Evolutionary conservation across 805 yeast species (phyloP).

Genomic region (Nematodospora valgi): DNA sequence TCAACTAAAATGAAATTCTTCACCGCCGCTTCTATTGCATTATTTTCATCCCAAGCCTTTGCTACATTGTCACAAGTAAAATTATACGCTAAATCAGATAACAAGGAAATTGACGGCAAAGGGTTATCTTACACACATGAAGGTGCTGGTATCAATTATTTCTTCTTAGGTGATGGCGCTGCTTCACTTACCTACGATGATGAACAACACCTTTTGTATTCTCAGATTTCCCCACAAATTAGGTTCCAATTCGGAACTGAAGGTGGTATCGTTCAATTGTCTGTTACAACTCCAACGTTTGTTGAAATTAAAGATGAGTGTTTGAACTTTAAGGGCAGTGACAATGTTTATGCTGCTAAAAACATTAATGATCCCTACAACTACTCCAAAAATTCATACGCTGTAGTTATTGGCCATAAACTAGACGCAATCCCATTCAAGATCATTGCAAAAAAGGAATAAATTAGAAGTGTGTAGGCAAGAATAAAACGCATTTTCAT

Average conservation of each 20-base stretch:
- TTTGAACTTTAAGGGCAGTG: conserved; percentile 14
- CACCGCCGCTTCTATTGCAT: conserved; percentile 4
- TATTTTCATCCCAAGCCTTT: conserved; percentile 9
- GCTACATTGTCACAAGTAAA: conserved; percentile 11
- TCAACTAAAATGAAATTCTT: conserved; percentile 6
- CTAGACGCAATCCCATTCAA: conserved; percentile 9
- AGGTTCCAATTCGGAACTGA: conserved; percentile 1
- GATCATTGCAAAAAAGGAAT: conserved; percentile 1
- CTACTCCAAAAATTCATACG: conserved; percentile 17
- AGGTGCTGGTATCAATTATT: conserved; percentile 45
- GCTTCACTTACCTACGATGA: conserved; percentile 19
- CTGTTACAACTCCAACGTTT: conserved; percentile 8
- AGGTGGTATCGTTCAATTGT: conserved; percentile 11
- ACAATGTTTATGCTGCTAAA: conserved; percentile 22
- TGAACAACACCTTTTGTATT: conserved; percentile 3
- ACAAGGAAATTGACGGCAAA: conserved; percentile 24
- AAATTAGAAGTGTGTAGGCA: too few species aligned
- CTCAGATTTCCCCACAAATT: conserved; percentile 1
- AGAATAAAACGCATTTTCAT: too few species aligned
- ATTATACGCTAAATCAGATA: conserved; percentile 22
- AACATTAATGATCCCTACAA: conserved; percentile 27
- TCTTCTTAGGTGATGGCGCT: conserved; percentile 21
- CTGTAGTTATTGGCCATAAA: conserved; percentile 11
- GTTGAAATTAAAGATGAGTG: conserved; percentile 8
- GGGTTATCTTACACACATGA: conserved; percentile 32